Percentiles rank a stretch among this genome's conserved stretches.
Evolutionary conservation across 106 monocot genomes (phyloP).

Genomic region (Phalaenopsis aphrodite): DNA sequence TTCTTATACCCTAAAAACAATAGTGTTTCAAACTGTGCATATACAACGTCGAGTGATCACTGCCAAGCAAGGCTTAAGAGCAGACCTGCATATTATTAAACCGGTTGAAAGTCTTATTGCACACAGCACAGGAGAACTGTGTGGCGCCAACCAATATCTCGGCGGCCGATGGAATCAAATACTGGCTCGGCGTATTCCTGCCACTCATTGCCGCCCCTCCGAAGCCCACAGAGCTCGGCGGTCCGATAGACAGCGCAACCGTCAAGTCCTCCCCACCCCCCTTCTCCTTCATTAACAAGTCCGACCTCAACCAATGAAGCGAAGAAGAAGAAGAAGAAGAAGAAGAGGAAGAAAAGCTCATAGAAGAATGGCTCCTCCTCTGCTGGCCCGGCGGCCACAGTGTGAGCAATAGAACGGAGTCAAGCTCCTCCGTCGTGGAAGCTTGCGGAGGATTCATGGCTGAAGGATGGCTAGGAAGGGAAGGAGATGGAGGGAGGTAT

Average conservation of each 20-base stretch:
- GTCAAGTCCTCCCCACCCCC: conserved; percentile 18
- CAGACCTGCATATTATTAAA: conserved; percentile 94
- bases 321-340: neutral
- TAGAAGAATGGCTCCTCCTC: neutral
- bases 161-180: conserved; percentile 78
- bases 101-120: conserved; percentile 82
- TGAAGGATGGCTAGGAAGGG: neutral
- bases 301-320: too few species aligned
- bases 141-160: conserved; percentile 82
- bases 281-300: neutral
- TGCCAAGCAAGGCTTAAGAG: neutral
- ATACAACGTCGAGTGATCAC: neutral
- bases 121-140: conserved; percentile 82
- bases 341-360: neutral
- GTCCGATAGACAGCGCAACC: conserved; percentile 54
- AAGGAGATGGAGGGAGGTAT: neutral
- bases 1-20: too few species aligned
- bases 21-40: too few species aligned
- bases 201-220: neutral
- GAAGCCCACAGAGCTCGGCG: conserved; percentile 8
- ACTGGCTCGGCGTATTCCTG: conserved; percentile 32
- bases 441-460: neutral
- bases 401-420: conserved; percentile 39
- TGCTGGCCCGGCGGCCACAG: conserved; percentile 52
- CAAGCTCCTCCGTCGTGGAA: conserved; percentile 10